Evolutionary conservation across 306 rosid genomes (phyloP), one percentile per base, ranked within the genome.

Genomic region (Aeschynomene evenia): DNA sequence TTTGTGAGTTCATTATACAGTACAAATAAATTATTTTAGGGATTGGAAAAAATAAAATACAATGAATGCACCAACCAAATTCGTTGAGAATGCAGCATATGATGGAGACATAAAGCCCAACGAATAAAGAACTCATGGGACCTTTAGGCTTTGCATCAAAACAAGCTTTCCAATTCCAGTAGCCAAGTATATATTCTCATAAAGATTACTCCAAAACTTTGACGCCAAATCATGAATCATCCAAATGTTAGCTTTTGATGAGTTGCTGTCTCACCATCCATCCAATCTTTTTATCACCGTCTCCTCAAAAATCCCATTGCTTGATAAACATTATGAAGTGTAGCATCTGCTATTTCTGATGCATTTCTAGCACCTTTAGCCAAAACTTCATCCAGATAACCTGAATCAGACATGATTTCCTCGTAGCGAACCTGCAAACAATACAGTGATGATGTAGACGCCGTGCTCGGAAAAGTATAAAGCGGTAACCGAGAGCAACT

Each of bases 251-350:
- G 75, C 75, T 53, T 63, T 78, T 75, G 72, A 70, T 75, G 72
- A 70, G 88, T 75, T 63, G 76, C 79, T 65, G 63, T 80, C 82
- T 50, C 52, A 50, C 78, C 31, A n/a, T n/a, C n/a, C n/a, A n/a
- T n/a, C n/a, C n/a, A 59, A 66, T 61, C 81, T 18, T 61, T 64
- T 39, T 68, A 76, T 62, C 83, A 74, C 53, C 72, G 78, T 85
- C 84, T 87, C 66, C 54, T 77, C 77, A 82, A 85, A 82, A 94
- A 91, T 76, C 99, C 97, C 99, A 94, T 88, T 40, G 99, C 95
- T 80, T 91, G 91, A 80, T 88, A 85, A 58, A 91, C 91, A 73
- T 88, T 88, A 70, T 72, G 49, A 66, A 94, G 87, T 15, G 98
- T 88, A 53, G 69, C 64, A 76, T 88, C 89, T 9, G 96, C 99